Evolutionary conservation across 2,329 filamentous ascomycete genomes (phyloP), one percentile per base, ranked within the genome.

Genomic region (Aspergillus thermomutatus): DNA sequence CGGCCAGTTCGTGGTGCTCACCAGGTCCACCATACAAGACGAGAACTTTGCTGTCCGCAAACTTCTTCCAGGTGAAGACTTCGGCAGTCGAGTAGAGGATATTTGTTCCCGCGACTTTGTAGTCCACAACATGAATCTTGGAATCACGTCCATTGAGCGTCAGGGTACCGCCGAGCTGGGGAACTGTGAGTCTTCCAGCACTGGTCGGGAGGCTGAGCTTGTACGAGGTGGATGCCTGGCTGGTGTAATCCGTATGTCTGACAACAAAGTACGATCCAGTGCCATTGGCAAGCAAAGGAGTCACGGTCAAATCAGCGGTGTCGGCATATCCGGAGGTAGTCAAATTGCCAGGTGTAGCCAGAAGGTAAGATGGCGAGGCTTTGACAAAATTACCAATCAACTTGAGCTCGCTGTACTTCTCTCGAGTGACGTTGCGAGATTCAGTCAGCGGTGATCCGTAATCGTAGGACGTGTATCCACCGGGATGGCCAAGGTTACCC

Each of bases 351-450:
- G 86, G 82, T 0, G 76, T 78, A 0, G 86, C 82, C 2, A 82
- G 82, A 19, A 91, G 74, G 64, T 90, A 92, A 0, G 82, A 84
- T 0, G 88, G 87, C 0, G 88, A 90, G 0, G 86, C 87, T 63
- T 87, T 87, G 52, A 90, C 72, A 71, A 93, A 93, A 63, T 90
- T 88, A 26, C 84, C 88, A 60, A 90, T 77, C 1, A 93, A 81
- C 67, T 93, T 94, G 26, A 90, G 78, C 69, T 94, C 89, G 45
- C 85, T 87, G 70, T 91, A 93, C 70, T 93, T 93, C 68, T 92
- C 88, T 1, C 89, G 82, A 27, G 80, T 75, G 3, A 93, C 77
- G 1, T 82, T 82, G 25, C 90, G 82, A 45, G 89, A 85, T 67
- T 94, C 90, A 1, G 82, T 80, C 52, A 93, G 90, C 6, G 80